Conservation (phyloP, 73 alveolate genomes). For the Paramecium octaurelia region DNA sequence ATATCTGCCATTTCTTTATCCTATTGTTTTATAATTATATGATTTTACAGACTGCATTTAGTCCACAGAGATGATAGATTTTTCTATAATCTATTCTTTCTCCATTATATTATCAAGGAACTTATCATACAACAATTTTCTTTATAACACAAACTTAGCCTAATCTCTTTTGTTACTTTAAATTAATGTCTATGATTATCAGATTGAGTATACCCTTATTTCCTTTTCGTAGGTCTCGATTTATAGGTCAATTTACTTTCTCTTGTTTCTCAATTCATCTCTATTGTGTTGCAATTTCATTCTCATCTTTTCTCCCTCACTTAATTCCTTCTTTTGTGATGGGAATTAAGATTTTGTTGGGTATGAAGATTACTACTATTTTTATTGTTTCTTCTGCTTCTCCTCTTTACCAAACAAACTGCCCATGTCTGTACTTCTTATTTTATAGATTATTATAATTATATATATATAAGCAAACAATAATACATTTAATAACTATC, state of each 20-base stretch:
- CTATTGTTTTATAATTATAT: neutral
- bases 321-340: neutral
- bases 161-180: neutral
- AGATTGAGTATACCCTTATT: neutral
- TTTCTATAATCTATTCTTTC: neutral
- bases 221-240: neutral
- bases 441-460: neutral
- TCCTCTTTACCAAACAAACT: neutral
- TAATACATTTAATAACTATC: neutral
- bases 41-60: neutral
- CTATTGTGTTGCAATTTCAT: neutral
- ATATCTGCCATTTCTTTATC: constrained; percentile 35
- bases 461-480: neutral
- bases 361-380: neutral
- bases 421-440: neutral
- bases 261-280: constrained; percentile 3
- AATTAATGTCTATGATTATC: neutral
- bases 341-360: neutral
- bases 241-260: neutral
- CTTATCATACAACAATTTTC: constrained; percentile 9
- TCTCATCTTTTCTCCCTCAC: constrained; percentile 24
- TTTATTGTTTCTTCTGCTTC: neutral
- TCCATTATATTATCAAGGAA: neutral
- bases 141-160: constrained; percentile 13
- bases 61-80: neutral